These are phyloP conservation scores for Andrographis paniculata DNA, from an alignment of 305 asterid genomes.

Conservation along the genomic window DNA sequence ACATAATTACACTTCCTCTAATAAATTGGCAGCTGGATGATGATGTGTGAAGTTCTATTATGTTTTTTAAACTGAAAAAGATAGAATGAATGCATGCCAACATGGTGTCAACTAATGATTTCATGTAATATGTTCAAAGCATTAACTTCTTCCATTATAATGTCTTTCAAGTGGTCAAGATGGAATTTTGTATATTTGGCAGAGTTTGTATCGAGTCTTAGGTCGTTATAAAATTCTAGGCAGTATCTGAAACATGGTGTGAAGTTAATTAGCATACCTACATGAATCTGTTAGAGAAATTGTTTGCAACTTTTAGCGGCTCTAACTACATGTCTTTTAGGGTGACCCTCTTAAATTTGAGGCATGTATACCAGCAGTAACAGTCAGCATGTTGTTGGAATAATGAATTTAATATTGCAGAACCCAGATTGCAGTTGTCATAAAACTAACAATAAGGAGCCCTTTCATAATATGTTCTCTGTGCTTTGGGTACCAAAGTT, in stretches of 20 bases:
- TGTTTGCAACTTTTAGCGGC: background rate
- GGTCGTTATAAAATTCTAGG: no score
- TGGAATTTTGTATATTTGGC: no score
- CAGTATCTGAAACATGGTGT: background rate
- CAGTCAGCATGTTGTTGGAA: constrained; percentile 1
- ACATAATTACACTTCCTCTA: no score
- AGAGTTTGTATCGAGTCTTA: no score
- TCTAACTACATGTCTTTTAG: background rate
- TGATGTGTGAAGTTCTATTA: background rate
- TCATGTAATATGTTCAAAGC: no score
- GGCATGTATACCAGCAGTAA: background rate
- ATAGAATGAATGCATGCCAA: no score
- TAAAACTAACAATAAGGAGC: no score
- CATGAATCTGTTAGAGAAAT: background rate
- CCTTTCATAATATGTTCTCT: background rate
- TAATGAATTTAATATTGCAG: background rate
- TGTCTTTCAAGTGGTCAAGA: no score
- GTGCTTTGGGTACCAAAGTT: constrained; percentile 8
- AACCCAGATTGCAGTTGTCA: background rate
- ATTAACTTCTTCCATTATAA: no score
- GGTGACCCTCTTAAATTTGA: background rate
- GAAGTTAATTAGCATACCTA: background rate
- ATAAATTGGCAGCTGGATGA: background rate
- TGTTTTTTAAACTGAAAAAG: background rate
- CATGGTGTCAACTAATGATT: no score